Base-by-base conservation (phyloP, 495 filamentous ascomycete species). In the Aspergillus olivimuriae region DNA sequence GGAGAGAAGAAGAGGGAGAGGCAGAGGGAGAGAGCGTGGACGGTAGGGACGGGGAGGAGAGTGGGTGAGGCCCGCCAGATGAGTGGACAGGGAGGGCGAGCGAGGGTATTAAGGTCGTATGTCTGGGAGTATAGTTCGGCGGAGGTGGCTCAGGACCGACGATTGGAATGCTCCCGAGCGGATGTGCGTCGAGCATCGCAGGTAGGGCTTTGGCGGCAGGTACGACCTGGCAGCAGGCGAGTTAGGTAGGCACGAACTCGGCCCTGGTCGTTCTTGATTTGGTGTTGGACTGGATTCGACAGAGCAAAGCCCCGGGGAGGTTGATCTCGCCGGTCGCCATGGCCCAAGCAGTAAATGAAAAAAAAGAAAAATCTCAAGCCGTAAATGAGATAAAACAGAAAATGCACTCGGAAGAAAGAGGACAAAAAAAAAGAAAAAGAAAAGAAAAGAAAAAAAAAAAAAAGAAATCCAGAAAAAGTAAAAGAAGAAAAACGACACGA, bases 401-500 rank as follows among this genome's bases (percentile, higher is more conserved):
- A 28, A 28, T 28, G 11, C 5, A 28, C 5, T 28, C 24, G 11
- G 11, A 28, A 8, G 8, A 15, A 26, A 30, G n/a, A 16, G 11
- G 18, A 32, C 33, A 44, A 24, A 26, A 28, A 37, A 38, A 30
- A 23, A 16, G 6, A 36, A 24, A 37, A 28, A 35, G 14, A 36
- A 20, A 30, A 35, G 14, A 15, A 31, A 31, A 24, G 9, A 19
- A 9, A n/a, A 35, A 18, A 14, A 23, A 41, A 12, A 17, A 20
- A 19, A n/a, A 18, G n/a, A 32, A 33, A 32, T 19, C n/a, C n/a
- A n/a, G n/a, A n/a, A n/a, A n/a, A 34, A 21, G n/a, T 15, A 14
- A 20, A 22, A 34, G 21, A 33, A 41, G 17, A 19, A 17, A 36
- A 50, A 34, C 38, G 33, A 46, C 42, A 46, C 43, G 43, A 51